phyloP scores from a whole-genome alignment of 2,329 filamentous ascomycete species.

The Cladophialophora bantiana region DNA sequence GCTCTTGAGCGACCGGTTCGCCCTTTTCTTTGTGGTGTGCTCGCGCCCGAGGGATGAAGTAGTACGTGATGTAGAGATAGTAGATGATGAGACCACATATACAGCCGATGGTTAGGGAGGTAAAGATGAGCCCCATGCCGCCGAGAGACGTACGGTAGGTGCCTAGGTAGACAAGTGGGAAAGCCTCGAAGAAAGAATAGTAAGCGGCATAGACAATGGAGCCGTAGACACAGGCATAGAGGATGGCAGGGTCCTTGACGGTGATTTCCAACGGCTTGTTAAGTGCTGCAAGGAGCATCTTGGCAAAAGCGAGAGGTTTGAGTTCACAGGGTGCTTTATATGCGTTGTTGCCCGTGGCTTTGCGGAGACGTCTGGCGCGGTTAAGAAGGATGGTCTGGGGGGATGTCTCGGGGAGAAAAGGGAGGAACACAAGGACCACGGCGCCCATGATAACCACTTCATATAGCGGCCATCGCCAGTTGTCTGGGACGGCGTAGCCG shows the following conservation, averaged over 20 bases:
- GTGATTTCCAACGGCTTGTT: conserved; percentile 40
- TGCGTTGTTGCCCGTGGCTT: conserved; percentile 59
- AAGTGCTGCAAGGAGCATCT: conserved; percentile 51
- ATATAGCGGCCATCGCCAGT: conserved; percentile 66
- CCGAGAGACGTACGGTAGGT: conserved; percentile 67
- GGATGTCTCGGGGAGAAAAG: conserved; percentile 70
- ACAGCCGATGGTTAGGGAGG: conserved; percentile 64
- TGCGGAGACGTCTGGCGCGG: conserved; percentile 66
- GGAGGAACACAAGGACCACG: conserved; percentile 64
- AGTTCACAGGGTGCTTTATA: conserved; percentile 59
- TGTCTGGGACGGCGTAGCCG: conserved; percentile 64
- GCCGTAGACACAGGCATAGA: conserved; percentile 68
- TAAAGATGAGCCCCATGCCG: conserved; percentile 66
- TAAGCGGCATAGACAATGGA: conserved; percentile 60
- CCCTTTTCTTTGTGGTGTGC: conserved; percentile 54
- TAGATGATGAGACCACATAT: conserved; percentile 60
- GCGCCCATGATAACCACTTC: conserved; percentile 68
- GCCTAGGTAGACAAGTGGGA: conserved; percentile 67
- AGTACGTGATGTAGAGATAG: conserved; percentile 51
- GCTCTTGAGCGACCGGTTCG: conserved; percentile 61
- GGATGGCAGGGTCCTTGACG: conserved; percentile 67
- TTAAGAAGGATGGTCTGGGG: conserved; percentile 65
- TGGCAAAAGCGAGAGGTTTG: conserved; percentile 61
- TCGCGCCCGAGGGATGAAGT: conserved; percentile 55
- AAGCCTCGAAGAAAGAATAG: conserved; percentile 69